phyloP scores from a whole-genome alignment of 306 rosid genomes.

The Castanea crenata region DNA sequence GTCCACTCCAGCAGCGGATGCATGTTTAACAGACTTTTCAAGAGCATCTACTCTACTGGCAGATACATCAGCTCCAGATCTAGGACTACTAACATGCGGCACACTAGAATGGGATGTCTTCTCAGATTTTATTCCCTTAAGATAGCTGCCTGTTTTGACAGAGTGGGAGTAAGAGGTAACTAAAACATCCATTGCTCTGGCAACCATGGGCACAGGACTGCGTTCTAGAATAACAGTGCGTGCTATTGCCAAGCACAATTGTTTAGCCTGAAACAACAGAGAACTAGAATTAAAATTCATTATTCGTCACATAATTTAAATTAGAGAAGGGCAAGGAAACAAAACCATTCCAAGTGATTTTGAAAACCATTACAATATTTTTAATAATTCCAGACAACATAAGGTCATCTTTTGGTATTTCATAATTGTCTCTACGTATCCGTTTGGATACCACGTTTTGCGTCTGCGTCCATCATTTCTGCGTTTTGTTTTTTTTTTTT shows the following conservation, averaged over 20 bases:
- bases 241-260: constrained; percentile 72
- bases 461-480: no score
- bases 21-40: constrained; percentile 49
- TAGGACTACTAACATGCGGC: constrained; percentile 39
- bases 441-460: no score
- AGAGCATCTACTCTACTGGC: constrained; percentile 37
- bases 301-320: constrained; percentile 14
- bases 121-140: constrained; percentile 64
- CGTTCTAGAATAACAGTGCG: constrained; percentile 77
- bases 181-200: constrained; percentile 79
- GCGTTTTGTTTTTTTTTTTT: no score
- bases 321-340: background rate
- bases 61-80: constrained; percentile 44
- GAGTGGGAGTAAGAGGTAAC: constrained; percentile 71
- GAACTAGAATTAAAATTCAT: constrained; percentile 3
- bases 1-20: constrained; percentile 48
- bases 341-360: background rate
- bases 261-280: constrained; percentile 73
- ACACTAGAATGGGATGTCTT: constrained; percentile 45
- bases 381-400: background rate
- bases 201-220: constrained; percentile 68
- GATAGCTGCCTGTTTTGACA: constrained; percentile 49
- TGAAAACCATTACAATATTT: constrained; percentile 6
- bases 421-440: background rate
- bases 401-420: background rate